Evolutionary conservation across 257 asterid genomes (phyloP).

Genomic region (Catharanthus roseus): DNA sequence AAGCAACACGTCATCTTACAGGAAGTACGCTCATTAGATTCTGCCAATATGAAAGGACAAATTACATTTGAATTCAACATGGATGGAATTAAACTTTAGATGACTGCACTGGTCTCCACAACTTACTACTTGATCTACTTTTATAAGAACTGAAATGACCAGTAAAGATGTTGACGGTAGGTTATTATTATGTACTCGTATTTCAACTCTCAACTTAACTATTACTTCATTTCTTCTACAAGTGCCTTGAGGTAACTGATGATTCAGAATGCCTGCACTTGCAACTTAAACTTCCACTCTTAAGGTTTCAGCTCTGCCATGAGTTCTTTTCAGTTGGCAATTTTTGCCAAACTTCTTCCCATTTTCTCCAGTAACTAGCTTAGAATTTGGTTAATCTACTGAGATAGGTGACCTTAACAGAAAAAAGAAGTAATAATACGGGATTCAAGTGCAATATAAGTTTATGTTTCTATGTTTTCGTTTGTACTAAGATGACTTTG

Average conservation of each 20-base stretch:
- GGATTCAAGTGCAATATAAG: not conserved
- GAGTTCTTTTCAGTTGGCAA: too few relatives aligned
- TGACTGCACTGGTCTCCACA: not conserved
- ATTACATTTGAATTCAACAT: not conserved
- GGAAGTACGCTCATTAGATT: not conserved
- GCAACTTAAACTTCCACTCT: too few relatives aligned
- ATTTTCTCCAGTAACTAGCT: not conserved
- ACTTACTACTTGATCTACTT: not conserved
- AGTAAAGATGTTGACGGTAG: not conserved
- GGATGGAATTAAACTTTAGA: not conserved
- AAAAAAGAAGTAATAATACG: not conserved
- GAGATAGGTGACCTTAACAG: not conserved
- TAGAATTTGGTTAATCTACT: not conserved
- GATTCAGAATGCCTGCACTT: too few relatives aligned
- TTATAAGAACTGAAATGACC: not conserved
- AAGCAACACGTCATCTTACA: not conserved
- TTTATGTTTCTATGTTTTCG: not conserved
- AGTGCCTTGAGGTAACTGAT: too few relatives aligned
- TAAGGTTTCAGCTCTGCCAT: too few relatives aligned
- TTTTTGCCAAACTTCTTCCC: too few relatives aligned
- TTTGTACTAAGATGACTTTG: too few relatives aligned
- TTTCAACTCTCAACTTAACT: too few relatives aligned
- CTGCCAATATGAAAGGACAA: not conserved
- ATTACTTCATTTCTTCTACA: too few relatives aligned
- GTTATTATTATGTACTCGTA: too few relatives aligned